Conservation (phyloP, 441 rosid species). For the Melastoma candidum region DNA sequence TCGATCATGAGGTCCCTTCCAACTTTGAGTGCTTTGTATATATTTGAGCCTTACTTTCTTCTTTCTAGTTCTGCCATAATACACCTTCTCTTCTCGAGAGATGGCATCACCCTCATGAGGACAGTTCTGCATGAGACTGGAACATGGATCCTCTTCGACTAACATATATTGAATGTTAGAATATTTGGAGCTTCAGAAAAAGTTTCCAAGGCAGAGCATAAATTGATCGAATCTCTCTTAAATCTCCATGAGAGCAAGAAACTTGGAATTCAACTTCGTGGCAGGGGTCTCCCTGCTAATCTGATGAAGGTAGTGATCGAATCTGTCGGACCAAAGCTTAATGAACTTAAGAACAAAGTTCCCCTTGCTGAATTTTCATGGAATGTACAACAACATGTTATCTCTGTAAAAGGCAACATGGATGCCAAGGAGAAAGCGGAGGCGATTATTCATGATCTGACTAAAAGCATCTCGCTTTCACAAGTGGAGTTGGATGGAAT, state of each 20-base stretch:
- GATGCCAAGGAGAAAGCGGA: constrained; percentile 45
- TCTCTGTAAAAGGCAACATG: constrained; percentile 36
- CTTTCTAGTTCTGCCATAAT: constrained; percentile 30
- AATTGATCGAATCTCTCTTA: constrained; percentile 37
- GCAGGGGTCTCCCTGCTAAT: constrained; percentile 43
- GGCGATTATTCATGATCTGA: constrained; percentile 35
- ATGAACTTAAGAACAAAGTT: constrained; percentile 43
- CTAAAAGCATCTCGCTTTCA: constrained; percentile 17
- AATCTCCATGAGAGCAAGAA: constrained; percentile 44
- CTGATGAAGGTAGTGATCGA: constrained; percentile 64
- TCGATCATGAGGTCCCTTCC: too few species aligned
- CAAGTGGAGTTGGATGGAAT: constrained; percentile 18
- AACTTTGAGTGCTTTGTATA: too few species aligned
- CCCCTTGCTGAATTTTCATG: constrained; percentile 46
- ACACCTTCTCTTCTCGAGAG: constrained; percentile 48
- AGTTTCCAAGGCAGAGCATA: constrained; percentile 35
- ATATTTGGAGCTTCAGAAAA: constrained; percentile 41
- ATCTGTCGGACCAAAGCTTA: constrained; percentile 59
- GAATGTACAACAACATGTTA: constrained; percentile 35
- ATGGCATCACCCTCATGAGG: constrained; percentile 38
- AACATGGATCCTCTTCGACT: constrained; percentile 44
- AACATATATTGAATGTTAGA: constrained; percentile 31
- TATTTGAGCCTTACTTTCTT: too few species aligned
- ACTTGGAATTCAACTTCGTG: constrained; percentile 48
- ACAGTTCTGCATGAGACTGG: constrained; percentile 43